Evolutionary conservation across 768 basidiomycete species (phyloP), one percentile per base, ranked within the genome.

Genomic region (Scleroderma bovista): DNA sequence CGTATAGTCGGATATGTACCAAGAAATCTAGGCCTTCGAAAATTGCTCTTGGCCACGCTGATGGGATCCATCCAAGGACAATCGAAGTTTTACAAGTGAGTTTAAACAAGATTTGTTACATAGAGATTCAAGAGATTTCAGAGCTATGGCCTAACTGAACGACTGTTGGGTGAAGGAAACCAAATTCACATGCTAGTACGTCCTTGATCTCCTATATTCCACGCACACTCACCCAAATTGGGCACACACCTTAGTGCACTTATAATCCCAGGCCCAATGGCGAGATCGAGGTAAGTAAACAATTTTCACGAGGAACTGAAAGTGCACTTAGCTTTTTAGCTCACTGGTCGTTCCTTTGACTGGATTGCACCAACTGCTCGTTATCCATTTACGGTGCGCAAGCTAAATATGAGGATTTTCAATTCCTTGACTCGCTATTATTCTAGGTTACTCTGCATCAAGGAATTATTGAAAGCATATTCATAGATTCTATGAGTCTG

Each of bases 71-170:
- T n/a, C n/a, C n/a, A n/a, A n/a, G n/a, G n/a, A n/a, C 0, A 81
- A 87, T 77, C 44, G n/a, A n/a, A n/a, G n/a, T n/a, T n/a, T n/a
- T n/a, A n/a, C n/a, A n/a, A n/a, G n/a, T n/a, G n/a, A n/a, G 79
- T 16, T 31, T 9, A 12, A 22, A 8, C 10, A 7, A 17, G 5
- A 6, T 15, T 16, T 15, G 6, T 39, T 3, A 11, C 31, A 11
- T 33, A 44, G 5, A n/a, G 6, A 15, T 10, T 50, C 2, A 8
- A 47, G 26, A 6, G 12, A 3, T 22, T 8, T 12, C 46, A 89
- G 86, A 90, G 86, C 53, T 89, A 89, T 66, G 88, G 87, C 7
- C 74, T 90, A 6, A 83, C 78, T 0, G 81, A 87, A 15, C 74
- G 77, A 3, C 59, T 90, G 20, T 51, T 88, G 24, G 72, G 66